A percentile compares a stretch with the other conserved stretches of the same genome.
Evolutionary conservation across 768 basidiomycete species (phyloP).

Genomic region (Pholiota microspora): DNA sequence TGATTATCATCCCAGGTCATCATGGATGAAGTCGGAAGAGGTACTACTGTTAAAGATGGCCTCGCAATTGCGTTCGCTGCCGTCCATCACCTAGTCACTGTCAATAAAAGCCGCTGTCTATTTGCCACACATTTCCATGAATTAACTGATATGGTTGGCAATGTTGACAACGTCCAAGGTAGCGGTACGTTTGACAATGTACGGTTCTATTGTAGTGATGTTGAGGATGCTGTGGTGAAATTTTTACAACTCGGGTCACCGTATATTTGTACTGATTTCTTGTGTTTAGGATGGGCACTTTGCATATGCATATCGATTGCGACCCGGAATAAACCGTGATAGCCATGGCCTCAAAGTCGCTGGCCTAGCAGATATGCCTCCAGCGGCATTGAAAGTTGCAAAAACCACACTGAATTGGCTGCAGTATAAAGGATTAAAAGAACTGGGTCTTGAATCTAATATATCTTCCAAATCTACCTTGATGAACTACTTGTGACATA

Average conservation of each 20-base stretch:
- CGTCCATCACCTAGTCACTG: slow-evolving; percentile 72
- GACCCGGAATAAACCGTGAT: slow-evolving; percentile 83
- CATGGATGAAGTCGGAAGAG: slow-evolving; percentile 99
- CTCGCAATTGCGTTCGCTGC: slow-evolving; percentile 92
- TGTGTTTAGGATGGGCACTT: slow-evolving; percentile 65
- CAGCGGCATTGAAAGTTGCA: slow-evolving; percentile 58
- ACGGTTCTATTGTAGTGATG: slow-evolving; percentile 86
- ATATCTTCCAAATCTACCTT: slow-evolving; percentile 15
- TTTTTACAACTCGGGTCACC: neutral
- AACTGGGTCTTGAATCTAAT: slow-evolving; percentile 11
- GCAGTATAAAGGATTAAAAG: slow-evolving; percentile 17
- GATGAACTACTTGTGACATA: neutral
- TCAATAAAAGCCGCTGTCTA: slow-evolving; percentile 77
- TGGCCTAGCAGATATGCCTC: slow-evolving; percentile 80
- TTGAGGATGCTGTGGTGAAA: slow-evolving; percentile 74
- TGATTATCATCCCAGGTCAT: slow-evolving; percentile 67
- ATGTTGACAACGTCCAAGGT: slow-evolving; percentile 40
- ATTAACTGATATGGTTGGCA: slow-evolving; percentile 79
- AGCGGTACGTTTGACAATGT: slow-evolving; percentile 56
- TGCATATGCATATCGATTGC: slow-evolving; percentile 78
- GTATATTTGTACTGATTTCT: neutral
- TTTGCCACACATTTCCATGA: slow-evolving; percentile 99
- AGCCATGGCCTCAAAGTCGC: slow-evolving; percentile 93
- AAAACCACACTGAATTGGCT: slow-evolving; percentile 45
- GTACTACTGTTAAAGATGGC: slow-evolving; percentile 90